A percentile compares a stretch with the other conserved stretches of the same genome.
Evolutionary conservation across 2,329 filamentous ascomycete species (phyloP).

Genomic region (Trichophyton mentagrophytes): DNA sequence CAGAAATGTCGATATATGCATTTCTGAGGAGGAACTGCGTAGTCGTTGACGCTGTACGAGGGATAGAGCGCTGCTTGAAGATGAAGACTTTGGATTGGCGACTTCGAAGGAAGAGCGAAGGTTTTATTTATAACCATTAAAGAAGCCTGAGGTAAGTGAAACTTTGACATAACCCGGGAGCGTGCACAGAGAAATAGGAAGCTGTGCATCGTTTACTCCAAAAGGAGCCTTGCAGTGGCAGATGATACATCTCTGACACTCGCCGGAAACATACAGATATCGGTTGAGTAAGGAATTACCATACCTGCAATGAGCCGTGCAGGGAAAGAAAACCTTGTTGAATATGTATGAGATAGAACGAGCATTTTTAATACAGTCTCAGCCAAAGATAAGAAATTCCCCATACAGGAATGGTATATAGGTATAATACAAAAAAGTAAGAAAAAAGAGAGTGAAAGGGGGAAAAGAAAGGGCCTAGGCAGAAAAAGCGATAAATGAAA

Average conservation of each 20-base stretch:
- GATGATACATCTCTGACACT: background rate
- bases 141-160: background rate
- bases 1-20: constrained; percentile 4
- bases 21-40: background rate
- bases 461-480: background rate
- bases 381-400: background rate
- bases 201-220: background rate
- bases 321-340: background rate
- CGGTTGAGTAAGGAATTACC: background rate
- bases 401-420: background rate
- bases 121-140: background rate
- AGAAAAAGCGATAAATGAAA: background rate
- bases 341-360: background rate
- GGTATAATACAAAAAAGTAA: background rate
- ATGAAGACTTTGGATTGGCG: background rate
- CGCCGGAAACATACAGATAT: background rate
- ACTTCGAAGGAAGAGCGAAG: background rate
- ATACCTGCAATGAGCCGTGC: background rate
- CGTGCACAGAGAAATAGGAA: background rate
- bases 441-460: no score
- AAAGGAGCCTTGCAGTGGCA: background rate
- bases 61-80: background rate
- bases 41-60: background rate
- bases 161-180: background rate
- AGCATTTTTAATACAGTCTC: background rate